These are phyloP conservation scores for Metschnikowia cubensis DNA, from an alignment of 805 yeast genomes.

Conservation along the genomic window DNA sequence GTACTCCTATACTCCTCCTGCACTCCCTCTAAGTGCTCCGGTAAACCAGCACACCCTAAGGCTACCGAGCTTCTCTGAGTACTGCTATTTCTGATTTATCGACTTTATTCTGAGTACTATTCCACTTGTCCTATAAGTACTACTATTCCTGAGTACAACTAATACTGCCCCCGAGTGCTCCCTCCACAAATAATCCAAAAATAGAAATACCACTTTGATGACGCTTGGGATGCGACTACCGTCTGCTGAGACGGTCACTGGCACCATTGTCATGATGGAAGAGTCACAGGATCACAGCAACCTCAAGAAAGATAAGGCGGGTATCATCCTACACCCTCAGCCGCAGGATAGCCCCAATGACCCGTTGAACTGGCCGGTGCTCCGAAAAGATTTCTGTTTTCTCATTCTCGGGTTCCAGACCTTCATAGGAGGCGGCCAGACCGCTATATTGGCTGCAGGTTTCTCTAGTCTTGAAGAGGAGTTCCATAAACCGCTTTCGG, in stretches of 20 bases:
- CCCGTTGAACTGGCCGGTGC: slow-evolving; percentile 62
- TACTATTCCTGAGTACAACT: too few species aligned
- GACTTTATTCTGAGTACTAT: too few species aligned
- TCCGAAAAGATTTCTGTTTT: slow-evolving; percentile 54
- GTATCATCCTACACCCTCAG: slow-evolving; percentile 55
- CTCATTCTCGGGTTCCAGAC: slow-evolving; percentile 53
- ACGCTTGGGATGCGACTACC: slow-evolving; percentile 43
- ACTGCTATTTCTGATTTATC: too few species aligned
- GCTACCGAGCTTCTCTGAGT: too few species aligned
- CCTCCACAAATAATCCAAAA: too few species aligned
- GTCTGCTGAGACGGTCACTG: slow-evolving; percentile 39
- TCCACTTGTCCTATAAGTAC: too few species aligned
- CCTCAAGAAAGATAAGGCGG: slow-evolving; percentile 44
- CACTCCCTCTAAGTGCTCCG: too few species aligned
- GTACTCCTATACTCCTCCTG: too few species aligned
- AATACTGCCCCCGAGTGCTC: too few species aligned
- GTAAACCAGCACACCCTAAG: too few species aligned
- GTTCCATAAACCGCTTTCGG: slow-evolving; percentile 39
- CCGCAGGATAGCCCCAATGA: slow-evolving; percentile 62
- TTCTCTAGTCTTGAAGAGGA: slow-evolving; percentile 38
- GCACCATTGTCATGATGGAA: slow-evolving; percentile 44
- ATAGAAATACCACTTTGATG: not conserved
- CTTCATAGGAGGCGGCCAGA: slow-evolving; percentile 59
- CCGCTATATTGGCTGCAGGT: slow-evolving; percentile 59
- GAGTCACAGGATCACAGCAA: slow-evolving; percentile 10